These are phyloP conservation scores for Ophidiomyces ophidiicola DNA, from an alignment of 2,329 filamentous ascomycete genomes.

Conservation along the genomic window DNA sequence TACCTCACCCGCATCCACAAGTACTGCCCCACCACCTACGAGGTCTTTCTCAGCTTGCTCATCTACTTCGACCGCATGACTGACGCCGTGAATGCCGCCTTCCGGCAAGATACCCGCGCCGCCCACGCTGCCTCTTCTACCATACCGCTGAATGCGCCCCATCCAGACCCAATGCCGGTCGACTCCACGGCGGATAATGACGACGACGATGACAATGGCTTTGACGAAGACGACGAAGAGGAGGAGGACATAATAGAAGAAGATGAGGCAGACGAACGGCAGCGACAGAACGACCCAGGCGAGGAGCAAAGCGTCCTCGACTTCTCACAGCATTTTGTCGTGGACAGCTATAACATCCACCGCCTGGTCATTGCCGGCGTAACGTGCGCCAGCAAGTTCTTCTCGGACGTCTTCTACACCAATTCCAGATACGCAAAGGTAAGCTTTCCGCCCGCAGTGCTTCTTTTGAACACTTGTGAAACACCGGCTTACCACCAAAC, in stretches of 20 bases:
- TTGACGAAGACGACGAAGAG: slow-evolving; percentile 5
- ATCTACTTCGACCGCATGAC: slow-evolving; percentile 99
- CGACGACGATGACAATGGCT: not conserved
- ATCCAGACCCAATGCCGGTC: not conserved
- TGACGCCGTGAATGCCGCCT: slow-evolving; percentile 69
- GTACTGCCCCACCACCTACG: slow-evolving; percentile 96
- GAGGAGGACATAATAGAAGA: slow-evolving; percentile 17
- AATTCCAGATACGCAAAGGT: slow-evolving; percentile 99
- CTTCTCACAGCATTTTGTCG: slow-evolving; percentile 69
- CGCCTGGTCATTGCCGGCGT: slow-evolving; percentile 91
- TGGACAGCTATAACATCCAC: slow-evolving; percentile 98
- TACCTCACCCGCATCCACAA: slow-evolving; percentile 95
- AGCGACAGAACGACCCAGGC: not conserved
- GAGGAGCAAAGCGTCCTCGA: slow-evolving; percentile 32
- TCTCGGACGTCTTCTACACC: slow-evolving; percentile 96
- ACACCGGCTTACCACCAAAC: slow-evolving; percentile 1
- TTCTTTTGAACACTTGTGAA: slow-evolving; percentile 4
- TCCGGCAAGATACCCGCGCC: slow-evolving; percentile 16
- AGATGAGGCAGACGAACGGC: too few species aligned
- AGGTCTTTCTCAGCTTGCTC: slow-evolving; percentile 87
- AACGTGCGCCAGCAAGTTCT: slow-evolving; percentile 98
- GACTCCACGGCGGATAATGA: not conserved
- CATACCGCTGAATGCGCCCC: slow-evolving; percentile 17
- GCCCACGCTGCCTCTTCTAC: slow-evolving; percentile 16
- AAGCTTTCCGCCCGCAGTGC: slow-evolving; percentile 23